Conservation (phyloP, 257 asterid species). For the Petrea volubilis region DNA sequence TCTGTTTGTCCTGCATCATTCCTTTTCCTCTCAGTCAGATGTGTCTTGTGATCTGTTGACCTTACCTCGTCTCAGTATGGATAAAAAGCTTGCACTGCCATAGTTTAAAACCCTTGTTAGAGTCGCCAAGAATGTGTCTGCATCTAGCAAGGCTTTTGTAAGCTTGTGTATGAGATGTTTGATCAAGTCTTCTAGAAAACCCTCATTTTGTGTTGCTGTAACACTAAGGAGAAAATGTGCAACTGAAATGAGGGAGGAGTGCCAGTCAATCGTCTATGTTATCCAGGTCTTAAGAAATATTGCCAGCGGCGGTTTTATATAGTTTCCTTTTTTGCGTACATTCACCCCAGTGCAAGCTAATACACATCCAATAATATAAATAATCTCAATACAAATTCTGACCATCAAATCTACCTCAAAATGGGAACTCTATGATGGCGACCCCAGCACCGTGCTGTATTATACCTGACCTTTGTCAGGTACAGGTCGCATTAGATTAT, state of each 20-base stretch:
- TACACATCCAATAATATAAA: constrained; percentile 8
- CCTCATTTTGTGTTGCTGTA: constrained; percentile 11
- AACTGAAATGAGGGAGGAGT: not conserved
- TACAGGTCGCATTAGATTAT: too few species aligned
- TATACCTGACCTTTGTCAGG: too few species aligned
- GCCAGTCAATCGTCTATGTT: not conserved
- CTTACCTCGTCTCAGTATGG: not conserved
- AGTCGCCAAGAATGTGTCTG: too few species aligned
- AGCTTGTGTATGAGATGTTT: constrained; percentile 19
- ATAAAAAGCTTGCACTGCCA: not conserved
- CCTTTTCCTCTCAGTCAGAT: too few species aligned
- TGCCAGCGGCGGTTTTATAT: not conserved
- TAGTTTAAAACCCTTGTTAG: not conserved
- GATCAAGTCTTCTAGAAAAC: constrained; percentile 14
- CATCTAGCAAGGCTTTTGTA: constrained; percentile 5
- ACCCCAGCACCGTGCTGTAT: constrained; percentile 6
- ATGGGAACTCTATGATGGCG: not conserved
- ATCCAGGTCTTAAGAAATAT: not conserved
- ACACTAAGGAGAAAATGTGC: not conserved
- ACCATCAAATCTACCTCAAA: not conserved
- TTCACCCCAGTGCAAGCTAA: not conserved
- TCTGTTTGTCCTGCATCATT: too few species aligned
- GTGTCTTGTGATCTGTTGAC: not conserved
- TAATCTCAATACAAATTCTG: not conserved
- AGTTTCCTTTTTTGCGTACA: not conserved